Conservation (phyloP, 139 green algal genomes). For the Haematococcus lacustris region DNA sequence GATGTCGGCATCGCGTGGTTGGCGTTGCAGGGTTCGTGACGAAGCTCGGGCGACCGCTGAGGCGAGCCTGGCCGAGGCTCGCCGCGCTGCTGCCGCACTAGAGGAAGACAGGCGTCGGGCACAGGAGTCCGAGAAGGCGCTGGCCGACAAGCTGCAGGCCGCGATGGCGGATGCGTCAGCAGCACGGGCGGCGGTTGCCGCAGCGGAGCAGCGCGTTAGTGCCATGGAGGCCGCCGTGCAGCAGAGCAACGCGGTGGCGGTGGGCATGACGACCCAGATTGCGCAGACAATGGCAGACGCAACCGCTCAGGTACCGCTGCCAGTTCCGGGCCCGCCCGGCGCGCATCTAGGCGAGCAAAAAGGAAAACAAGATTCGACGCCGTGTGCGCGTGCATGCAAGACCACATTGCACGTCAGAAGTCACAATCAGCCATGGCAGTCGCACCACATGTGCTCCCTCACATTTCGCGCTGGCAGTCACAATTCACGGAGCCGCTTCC, state of each 20-base stretch:
- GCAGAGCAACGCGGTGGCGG: constrained; percentile 35
- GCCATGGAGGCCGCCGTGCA: constrained; percentile 36
- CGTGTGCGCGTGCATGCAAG: no score
- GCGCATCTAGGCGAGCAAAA: no score
- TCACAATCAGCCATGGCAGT: no score
- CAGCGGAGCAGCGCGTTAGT: constrained; percentile 13
- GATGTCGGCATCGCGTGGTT: no score
- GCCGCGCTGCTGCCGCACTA: constrained; percentile 16
- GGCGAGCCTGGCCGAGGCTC: constrained; percentile 22
- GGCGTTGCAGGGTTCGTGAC: no score
- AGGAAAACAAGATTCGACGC: no score
- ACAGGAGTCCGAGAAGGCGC: constrained; percentile 3
- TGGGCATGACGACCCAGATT: constrained; percentile 43
- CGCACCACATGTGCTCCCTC: no score
- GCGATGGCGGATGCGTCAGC: not conserved
- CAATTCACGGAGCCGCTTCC: no score
- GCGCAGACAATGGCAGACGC: constrained; percentile 31
- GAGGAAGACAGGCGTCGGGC: constrained; percentile 17
- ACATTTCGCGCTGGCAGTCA: no score
- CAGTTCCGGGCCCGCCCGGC: no score
- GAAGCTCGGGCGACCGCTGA: no score
- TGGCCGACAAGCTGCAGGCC: constrained; percentile 14
- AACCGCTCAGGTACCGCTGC: not conserved
- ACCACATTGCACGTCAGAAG: no score
- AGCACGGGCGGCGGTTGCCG: constrained; percentile 12